phyloP scores from a whole-genome alignment of 2,329 filamentous ascomycete genomes.

The Fusarium coicis region DNA sequence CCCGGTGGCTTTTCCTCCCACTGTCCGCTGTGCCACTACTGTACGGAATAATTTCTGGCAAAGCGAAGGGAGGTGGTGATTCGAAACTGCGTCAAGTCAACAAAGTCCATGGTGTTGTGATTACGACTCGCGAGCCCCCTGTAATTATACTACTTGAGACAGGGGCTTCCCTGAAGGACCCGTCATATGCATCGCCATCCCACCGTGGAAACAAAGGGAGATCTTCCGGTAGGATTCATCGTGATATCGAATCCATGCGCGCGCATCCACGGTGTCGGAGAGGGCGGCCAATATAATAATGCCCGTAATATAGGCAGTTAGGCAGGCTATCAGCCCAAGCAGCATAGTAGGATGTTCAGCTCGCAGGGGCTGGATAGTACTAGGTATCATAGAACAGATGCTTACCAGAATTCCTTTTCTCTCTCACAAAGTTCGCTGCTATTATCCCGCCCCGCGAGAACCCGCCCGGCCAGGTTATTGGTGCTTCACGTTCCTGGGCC shows the following conservation, averaged over 20 bases:
- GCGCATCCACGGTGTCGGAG: slow-evolving; percentile 13
- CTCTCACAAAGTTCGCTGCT: background rate
- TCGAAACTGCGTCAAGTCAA: slow-evolving; percentile 21
- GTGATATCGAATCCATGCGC: slow-evolving; percentile 16
- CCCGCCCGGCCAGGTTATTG: slow-evolving; percentile 3
- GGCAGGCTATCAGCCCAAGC: background rate
- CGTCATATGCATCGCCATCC: slow-evolving; percentile 4
- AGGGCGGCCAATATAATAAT: slow-evolving; percentile 8
- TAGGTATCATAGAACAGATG: background rate
- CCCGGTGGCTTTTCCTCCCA: slow-evolving; percentile 10
- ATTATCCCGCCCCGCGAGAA: slow-evolving; percentile 6
- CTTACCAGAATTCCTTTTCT: background rate
- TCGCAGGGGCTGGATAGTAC: background rate
- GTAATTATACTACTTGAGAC: slow-evolving; percentile 8
- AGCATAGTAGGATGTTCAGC: background rate
- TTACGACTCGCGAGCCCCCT: slow-evolving; percentile 28
- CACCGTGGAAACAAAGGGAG: slow-evolving; percentile 27
- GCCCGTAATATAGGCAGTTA: background rate
- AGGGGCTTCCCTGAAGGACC: slow-evolving; percentile 16
- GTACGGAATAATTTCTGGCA: background rate
- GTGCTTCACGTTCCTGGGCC: slow-evolving; percentile 7
- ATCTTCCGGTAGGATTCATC: slow-evolving; percentile 35
- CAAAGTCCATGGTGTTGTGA: slow-evolving; percentile 31
- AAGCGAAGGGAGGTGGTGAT: slow-evolving; percentile 39
- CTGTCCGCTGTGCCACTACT: slow-evolving; percentile 5